These are phyloP conservation scores for Saitozyma sp. DNA, from an alignment of 768 basidiomycete species.

Conservation along the genomic window DNA sequence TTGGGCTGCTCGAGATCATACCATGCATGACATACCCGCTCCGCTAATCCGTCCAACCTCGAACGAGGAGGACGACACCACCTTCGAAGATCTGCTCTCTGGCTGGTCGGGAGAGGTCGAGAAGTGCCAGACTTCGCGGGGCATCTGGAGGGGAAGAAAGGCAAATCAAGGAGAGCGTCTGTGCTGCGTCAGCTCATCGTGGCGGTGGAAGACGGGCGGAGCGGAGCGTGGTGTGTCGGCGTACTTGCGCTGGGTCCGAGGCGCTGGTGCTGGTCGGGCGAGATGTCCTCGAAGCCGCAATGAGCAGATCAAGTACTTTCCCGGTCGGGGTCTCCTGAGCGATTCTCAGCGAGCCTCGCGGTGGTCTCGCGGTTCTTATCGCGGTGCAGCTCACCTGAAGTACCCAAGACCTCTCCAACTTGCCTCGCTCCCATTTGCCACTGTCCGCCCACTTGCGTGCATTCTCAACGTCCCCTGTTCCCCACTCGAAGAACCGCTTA, in stretches of 20 bases:
- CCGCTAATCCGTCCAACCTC: constrained; percentile 1
- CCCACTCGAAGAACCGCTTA: constrained; percentile 37
- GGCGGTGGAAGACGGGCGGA: too few species aligned
- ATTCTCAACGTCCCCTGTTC: constrained; percentile 5
- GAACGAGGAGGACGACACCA: constrained; percentile 14
- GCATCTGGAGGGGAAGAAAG: constrained; percentile 3
- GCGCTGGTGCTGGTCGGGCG: constrained; percentile 9
- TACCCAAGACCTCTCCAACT: constrained; percentile 33
- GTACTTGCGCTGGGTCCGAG: constrained; percentile 21
- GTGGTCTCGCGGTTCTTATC: not conserved
- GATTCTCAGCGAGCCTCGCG: constrained; percentile 4
- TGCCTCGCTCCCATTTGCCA: constrained; percentile 20
- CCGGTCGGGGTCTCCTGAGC: constrained; percentile 33
- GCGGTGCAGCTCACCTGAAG: constrained; percentile 13
- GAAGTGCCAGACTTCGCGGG: too few species aligned
- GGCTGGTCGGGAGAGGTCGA: constrained; percentile 20
- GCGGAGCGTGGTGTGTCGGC: constrained; percentile 1
- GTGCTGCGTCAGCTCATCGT: not conserved
- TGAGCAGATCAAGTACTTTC: constrained; percentile 33
- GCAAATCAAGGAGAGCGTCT: constrained; percentile 6
- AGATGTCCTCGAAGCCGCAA: constrained; percentile 9
- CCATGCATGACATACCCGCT: constrained; percentile 34
- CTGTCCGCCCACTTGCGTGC: constrained; percentile 15
- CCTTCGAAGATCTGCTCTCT: constrained; percentile 23
- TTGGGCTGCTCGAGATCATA: constrained; percentile 3